Percentiles rank a stretch among this genome's conserved stretches.
Conservation (phyloP, 208 protist genomes). For the Phytomonas serpens region DNA sequence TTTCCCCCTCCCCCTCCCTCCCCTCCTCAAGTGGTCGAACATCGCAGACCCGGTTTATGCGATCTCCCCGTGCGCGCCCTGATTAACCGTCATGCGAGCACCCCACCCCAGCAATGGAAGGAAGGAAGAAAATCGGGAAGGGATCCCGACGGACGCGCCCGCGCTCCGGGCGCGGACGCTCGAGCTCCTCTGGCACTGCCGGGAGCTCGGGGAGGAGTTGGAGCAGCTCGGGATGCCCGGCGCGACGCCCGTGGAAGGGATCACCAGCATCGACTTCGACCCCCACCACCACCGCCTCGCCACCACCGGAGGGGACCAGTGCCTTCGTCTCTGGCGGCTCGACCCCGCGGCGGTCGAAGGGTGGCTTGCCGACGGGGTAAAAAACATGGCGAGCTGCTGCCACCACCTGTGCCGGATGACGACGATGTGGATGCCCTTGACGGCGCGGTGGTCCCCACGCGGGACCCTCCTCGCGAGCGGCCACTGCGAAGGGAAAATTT, state of each 20-base stretch:
- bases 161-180: conserved; percentile 77
- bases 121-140: too few species aligned
- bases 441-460: conserved; percentile 77
- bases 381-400: conserved; percentile 66
- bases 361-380: conserved; percentile 49
- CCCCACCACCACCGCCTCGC: conserved; percentile 40
- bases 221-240: conserved; percentile 58
- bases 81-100: too few species aligned
- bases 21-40: too few species aligned
- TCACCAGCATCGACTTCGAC: conserved; percentile 74
- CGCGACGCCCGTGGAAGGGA: conserved; percentile 49
- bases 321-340: conserved; percentile 63
- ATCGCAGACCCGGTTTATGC: too few species aligned
- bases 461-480: conserved; percentile 70
- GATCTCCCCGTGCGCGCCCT: too few species aligned
- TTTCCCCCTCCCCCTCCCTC: too few species aligned
- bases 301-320: conserved; percentile 76
- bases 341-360: conserved; percentile 27
- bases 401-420: conserved; percentile 48
- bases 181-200: conserved; percentile 80
- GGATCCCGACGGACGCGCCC: too few species aligned
- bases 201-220: conserved; percentile 68
- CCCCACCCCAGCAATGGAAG: too few species aligned
- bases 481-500: conserved; percentile 81
- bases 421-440: conserved; percentile 68